Percentiles rank a stretch among this genome's conserved stretches.
Conservation (phyloP, 495 filamentous ascomycete species). For the Lentithecium fluviatile region DNA sequence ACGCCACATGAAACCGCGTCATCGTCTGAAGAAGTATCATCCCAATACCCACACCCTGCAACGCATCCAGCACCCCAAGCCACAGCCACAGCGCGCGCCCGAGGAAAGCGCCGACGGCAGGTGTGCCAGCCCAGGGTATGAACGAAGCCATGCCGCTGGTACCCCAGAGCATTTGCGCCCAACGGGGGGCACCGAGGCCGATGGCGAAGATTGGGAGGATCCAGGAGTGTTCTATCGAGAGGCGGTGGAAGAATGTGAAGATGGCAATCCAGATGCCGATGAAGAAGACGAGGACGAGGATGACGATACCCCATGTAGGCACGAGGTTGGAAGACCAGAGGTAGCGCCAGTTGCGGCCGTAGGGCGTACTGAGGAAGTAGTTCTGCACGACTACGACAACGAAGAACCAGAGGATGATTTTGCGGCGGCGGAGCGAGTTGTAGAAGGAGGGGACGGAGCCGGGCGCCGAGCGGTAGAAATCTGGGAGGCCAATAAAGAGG, state of each 20-base stretch:
- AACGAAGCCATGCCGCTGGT: constrained; percentile 57
- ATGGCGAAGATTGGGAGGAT: constrained; percentile 66
- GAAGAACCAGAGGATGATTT: constrained; percentile 63
- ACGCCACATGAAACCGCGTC: constrained; percentile 59
- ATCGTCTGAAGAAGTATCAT: constrained; percentile 65
- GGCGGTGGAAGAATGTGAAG: constrained; percentile 50
- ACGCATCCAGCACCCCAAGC: constrained; percentile 53
- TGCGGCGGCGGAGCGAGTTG: constrained; percentile 55
- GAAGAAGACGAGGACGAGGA: constrained; percentile 60
- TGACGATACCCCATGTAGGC: constrained; percentile 52
- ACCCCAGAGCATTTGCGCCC: constrained; percentile 67
- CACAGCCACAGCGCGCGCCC: constrained; percentile 59
- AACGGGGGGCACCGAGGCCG: constrained; percentile 61
- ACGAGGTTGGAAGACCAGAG: constrained; percentile 56
- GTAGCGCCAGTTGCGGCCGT: constrained; percentile 63
- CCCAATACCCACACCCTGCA: constrained; percentile 62
- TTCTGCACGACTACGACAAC: constrained; percentile 65
- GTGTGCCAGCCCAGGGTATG: constrained; percentile 57
- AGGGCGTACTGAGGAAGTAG: constrained; percentile 61
- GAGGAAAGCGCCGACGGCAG: constrained; percentile 52
- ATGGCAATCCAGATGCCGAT: constrained; percentile 55
- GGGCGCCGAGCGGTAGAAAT: constrained; percentile 66
- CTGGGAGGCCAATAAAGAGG: constrained; percentile 58
- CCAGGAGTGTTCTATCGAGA: constrained; percentile 60
- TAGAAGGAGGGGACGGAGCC: constrained; percentile 65